A percentile compares a stretch with the other conserved stretches of the same genome.
These are phyloP conservation scores for Cystobasidium pallidum DNA, from an alignment of 1,284 basidiomycete species.

Conservation along the genomic window DNA sequence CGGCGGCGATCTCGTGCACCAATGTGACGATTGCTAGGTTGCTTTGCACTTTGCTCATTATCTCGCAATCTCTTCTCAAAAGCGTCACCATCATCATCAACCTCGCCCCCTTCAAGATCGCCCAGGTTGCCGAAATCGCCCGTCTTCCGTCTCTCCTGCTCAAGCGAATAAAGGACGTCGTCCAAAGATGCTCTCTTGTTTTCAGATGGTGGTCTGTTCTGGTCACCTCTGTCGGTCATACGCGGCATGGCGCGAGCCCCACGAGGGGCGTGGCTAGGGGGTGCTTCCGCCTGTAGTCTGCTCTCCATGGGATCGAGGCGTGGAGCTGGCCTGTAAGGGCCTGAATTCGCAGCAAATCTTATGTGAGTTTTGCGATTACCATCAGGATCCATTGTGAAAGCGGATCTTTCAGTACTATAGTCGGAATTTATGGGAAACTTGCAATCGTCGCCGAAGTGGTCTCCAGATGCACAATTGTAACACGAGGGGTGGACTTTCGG, in stretches of 20 bases:
- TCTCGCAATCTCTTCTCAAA: slow-evolving; percentile 12
- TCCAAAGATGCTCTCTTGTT: neutral
- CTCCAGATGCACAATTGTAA: slow-evolving; percentile 44
- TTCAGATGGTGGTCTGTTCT: neutral
- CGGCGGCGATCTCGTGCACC: slow-evolving; percentile 25
- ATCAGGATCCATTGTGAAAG: slow-evolving; percentile 35
- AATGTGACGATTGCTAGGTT: neutral
- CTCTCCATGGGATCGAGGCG: slow-evolving; percentile 40
- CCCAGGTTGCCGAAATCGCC: slow-evolving; percentile 27
- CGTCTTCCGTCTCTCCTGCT: slow-evolving; percentile 2
- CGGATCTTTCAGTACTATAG: slow-evolving; percentile 20
- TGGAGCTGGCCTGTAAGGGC: neutral
- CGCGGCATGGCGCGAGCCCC: slow-evolving; percentile 14
- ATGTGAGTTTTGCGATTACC: slow-evolving; percentile 22
- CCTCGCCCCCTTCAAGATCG: slow-evolving; percentile 26
- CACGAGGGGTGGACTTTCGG: slow-evolving; percentile 31
- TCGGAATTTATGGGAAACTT: slow-evolving; percentile 39
- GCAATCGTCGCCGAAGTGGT: slow-evolving; percentile 41
- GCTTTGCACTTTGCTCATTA: slow-evolving; percentile 3
- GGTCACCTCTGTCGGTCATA: neutral
- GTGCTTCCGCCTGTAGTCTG: neutral
- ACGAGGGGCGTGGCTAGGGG: slow-evolving; percentile 10
- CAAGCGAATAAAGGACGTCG: neutral
- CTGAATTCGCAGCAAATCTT: neutral
- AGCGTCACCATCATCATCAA: slow-evolving; percentile 34